phyloP scores from a whole-genome alignment of 495 filamentous ascomycete species.

The Collariella sp. region DNA sequence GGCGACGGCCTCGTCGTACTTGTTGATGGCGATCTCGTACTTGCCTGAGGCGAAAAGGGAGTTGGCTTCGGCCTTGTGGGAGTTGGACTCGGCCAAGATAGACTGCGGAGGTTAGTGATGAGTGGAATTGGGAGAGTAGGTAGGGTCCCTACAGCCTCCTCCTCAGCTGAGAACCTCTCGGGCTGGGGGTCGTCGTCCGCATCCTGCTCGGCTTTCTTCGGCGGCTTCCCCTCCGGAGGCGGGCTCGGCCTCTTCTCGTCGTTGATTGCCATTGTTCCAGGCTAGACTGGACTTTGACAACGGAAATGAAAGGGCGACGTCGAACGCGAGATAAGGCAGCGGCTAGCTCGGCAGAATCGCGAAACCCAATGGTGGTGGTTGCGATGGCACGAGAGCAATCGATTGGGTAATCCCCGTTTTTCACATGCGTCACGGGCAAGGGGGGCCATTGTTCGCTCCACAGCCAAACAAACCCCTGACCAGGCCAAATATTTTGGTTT shows the following conservation, averaged over 20 bases:
- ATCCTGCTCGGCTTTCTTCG: constrained; percentile 5
- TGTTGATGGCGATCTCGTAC: constrained; percentile 79
- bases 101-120: constrained; percentile 34
- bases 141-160: constrained; percentile 23
- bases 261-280: constrained; percentile 4
- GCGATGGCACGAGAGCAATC: background rate
- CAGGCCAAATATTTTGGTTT: too few relatives aligned
- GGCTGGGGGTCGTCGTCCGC: constrained; percentile 16
- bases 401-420: background rate
- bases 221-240: background rate
- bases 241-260: background rate
- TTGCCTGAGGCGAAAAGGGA: constrained; percentile 58
- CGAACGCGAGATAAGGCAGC: constrained; percentile 3
- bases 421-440: background rate
- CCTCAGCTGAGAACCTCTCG: constrained; percentile 43
- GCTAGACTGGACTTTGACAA: background rate
- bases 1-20: constrained; percentile 76
- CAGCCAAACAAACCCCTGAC: too few relatives aligned
- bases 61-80: constrained; percentile 73
- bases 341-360: background rate
- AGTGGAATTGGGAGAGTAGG: background rate
- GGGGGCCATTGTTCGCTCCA: too few relatives aligned
- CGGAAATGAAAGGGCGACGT: background rate
- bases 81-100: constrained; percentile 62
- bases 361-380: background rate